Evolutionary conservation across 306 rosid genomes (phyloP).

Genomic region (Vigna radiata): DNA sequence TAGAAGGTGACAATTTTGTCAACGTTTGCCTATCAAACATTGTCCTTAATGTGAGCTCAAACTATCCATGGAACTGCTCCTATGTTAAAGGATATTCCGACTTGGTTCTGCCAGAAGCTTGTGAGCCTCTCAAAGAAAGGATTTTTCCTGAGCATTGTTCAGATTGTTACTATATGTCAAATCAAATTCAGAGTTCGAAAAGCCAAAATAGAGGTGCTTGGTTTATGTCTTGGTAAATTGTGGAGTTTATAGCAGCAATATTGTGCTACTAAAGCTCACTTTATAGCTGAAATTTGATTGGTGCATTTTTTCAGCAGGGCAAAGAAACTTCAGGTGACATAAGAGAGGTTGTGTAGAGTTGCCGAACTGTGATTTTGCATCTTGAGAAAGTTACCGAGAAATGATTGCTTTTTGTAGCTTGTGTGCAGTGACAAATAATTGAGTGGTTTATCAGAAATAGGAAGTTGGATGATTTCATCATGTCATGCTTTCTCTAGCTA

Average conservation of each 20-base stretch:
- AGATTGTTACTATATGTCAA: constrained; percentile 68
- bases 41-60: constrained; percentile 56
- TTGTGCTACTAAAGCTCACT: constrained; percentile 52
- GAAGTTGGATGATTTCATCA: constrained; percentile 55
- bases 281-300: constrained; percentile 58
- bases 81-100: constrained; percentile 68
- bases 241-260: constrained; percentile 53
- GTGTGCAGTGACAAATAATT: constrained; percentile 66
- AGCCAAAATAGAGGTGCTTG: constrained; percentile 53
- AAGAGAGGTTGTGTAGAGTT: constrained; percentile 59
- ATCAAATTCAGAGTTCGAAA: constrained; percentile 47
- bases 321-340: constrained; percentile 47
- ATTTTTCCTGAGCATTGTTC: constrained; percentile 68
- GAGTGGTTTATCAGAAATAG: constrained; percentile 60
- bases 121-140: constrained; percentile 61
- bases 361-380: constrained; percentile 53
- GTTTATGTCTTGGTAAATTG: constrained; percentile 65
- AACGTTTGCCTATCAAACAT: constrained; percentile 72
- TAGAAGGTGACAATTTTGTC: constrained; percentile 64
- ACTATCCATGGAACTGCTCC: constrained; percentile 79
- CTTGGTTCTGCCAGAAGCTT: constrained; percentile 61
- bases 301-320: constrained; percentile 56
- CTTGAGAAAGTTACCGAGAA: constrained; percentile 50
- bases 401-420: constrained; percentile 60
- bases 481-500: constrained; percentile 44